These are phyloP conservation scores for Volvariella surrecta DNA, from an alignment of 1,284 basidiomycete genomes.

Conservation along the genomic window DNA sequence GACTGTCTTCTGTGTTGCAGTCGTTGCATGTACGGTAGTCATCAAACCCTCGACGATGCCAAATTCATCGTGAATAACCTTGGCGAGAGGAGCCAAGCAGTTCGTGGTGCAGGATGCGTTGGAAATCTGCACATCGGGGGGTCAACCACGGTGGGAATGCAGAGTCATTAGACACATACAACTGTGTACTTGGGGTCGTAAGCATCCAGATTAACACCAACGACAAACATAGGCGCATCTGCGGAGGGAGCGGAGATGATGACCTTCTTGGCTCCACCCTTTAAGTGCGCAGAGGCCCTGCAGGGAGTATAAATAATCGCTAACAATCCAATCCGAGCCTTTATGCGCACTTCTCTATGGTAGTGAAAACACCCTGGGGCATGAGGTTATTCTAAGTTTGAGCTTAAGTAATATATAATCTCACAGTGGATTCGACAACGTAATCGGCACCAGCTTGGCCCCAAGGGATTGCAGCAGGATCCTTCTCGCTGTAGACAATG, in stretches of 20 bases:
- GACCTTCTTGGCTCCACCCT: conserved; percentile 99
- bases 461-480: conserved; percentile 89
- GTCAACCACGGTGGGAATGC: conserved; percentile 6
- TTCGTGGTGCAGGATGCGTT: conserved; percentile 99
- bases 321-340: neutral
- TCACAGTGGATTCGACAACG: conserved; percentile 91
- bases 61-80: conserved; percentile 96
- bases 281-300: conserved; percentile 90
- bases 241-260: conserved; percentile 98
- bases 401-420: conserved; percentile 14
- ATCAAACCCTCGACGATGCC: conserved; percentile 95
- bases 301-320: conserved; percentile 6
- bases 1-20: conserved; percentile 99
- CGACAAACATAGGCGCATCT: conserved; percentile 97
- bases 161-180: conserved; percentile 35
- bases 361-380: conserved; percentile 64
- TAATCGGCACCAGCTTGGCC: conserved; percentile 78
- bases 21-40: conserved; percentile 97
- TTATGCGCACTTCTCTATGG: conserved; percentile 62
- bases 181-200: conserved; percentile 92
- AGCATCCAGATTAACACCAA: conserved; percentile 92
- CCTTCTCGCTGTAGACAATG: conserved; percentile 79
- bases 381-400: conserved; percentile 9
- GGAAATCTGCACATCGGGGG: conserved; percentile 57
- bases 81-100: conserved; percentile 97